These are phyloP conservation scores for Gynochthodes officinalis DNA, from an alignment of 257 asterid species.

Conservation along the genomic window DNA sequence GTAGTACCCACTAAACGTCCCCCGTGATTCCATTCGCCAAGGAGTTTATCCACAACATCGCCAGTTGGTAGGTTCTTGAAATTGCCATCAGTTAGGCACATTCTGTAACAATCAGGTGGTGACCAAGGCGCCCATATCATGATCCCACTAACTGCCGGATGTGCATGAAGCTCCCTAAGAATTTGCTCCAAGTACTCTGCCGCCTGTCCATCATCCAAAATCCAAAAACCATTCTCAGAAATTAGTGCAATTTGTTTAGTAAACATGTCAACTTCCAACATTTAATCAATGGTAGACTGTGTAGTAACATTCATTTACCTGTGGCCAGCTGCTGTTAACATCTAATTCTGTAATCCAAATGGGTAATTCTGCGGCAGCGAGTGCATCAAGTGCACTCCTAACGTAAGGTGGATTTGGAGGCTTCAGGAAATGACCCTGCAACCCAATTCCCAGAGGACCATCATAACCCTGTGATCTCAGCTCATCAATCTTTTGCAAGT, in stretches of 20 bases:
- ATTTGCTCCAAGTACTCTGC: conserved; percentile 37
- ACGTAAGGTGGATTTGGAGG: conserved; percentile 34
- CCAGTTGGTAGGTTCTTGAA: conserved; percentile 53
- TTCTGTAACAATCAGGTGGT: conserved; percentile 48
- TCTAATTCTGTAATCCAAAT: conserved; percentile 75
- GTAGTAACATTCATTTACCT: conserved; percentile 39
- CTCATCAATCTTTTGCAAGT: conserved; percentile 35
- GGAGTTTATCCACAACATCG: conserved; percentile 43
- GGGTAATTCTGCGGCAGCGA: conserved; percentile 50
- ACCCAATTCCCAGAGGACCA: conserved; percentile 61
- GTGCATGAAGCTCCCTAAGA: conserved; percentile 43
- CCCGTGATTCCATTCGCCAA: background rate
- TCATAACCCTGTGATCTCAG: conserved; percentile 42
- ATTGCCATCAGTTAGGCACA: conserved; percentile 60
- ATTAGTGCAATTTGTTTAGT: no score
- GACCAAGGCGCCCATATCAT: conserved; percentile 50
- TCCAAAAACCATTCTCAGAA: no score
- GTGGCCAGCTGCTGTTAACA: conserved; percentile 35
- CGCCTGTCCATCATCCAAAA: background rate
- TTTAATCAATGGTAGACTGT: no score
- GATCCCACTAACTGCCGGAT: conserved; percentile 34
- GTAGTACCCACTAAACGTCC: conserved; percentile 26
- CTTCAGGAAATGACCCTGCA: conserved; percentile 52
- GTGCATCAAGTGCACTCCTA: conserved; percentile 49
- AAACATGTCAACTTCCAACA: no score